Base-by-base conservation (phyloP, 78 protist species). In the Dictyostelium firmibasis region DNA sequence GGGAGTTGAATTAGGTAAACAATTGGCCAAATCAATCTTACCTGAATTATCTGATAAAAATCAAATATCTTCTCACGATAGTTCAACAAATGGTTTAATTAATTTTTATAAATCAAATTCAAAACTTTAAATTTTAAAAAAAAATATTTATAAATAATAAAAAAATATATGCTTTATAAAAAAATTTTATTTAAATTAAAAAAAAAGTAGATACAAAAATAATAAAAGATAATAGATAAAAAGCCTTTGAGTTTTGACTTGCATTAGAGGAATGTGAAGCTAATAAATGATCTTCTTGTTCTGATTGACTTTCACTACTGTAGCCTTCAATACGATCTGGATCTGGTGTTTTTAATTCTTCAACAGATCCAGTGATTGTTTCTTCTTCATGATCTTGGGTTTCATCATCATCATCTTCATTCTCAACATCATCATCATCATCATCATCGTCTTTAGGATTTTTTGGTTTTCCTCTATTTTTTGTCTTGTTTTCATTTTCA, bases 1-100 rank as follows among this genome's bases (percentile, higher is more conserved):
- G 99, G 99, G 99, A 75, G 99, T 99, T 10, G 99, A 99, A 94
- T 97, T 99, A 16, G 99, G 99, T 92, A 99, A 99, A 97, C 96
- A 92, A 86, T 96, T 99, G 31, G 99, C 99, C 16, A 94, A 91
- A 94, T 85, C 81, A 57, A 97, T 98, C 14, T 94, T 89, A 6
- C 93, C 97, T 27, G 92, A 92, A 82, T 88, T 97, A 41, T 11
- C 47, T 7, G 64, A 69, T 7, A 43, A 18, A 9, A 77, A 2
- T 9, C 27, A 6, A 23, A 77, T 95, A 11, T 13, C 91, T 2
- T 50, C 97, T 27, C 98, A 98, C 87, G 99, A 98, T 85, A 27
- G 92, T 14, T 96, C 98, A 11, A 98, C 99, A 4, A 97, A 97
- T 89, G 98, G 99, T 29, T 97, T 98, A 60, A 98, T 98, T 91